Base-by-base conservation (phyloP, 176 grass and related monocot species). In the Rhynchospora tenuis region DNA sequence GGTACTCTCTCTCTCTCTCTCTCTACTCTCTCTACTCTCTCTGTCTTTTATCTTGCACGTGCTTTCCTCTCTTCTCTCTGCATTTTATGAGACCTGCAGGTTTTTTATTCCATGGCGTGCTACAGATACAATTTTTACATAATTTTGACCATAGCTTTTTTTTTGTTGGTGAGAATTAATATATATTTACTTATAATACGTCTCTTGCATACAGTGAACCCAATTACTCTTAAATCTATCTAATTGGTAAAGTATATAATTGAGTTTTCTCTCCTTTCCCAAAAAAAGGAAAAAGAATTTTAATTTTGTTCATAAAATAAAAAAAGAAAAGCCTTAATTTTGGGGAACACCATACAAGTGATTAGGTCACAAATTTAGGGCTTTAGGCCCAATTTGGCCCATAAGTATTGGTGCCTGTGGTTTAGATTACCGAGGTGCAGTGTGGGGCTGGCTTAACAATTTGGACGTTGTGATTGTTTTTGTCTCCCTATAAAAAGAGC, bases 1-100 rank as follows among this genome's bases (percentile, higher is more conserved):
- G 85, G 94, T 96, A 96, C 38, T 42, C 3, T 63, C 62, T 66
- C 13, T 29, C 31, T 1, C 51, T 26, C 29, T 8, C n/a, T 33
- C 70, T 47, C 17, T n/a, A n/a, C 46, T 48, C 46, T 9, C 11
- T 6, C 11, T 48, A 9, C 15, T 17, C 6, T 22, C 16, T 67
- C 61, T 38, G 33, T 38, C 33, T 38, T 38, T 38, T 38, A 33
- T 38, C 33, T 38, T 3, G 33, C 33, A 38, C 1, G 33, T 38
- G 33, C 33, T 38, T 4, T 33, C 31, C 0, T 38, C 33, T 38
- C 33, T 38, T 38, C 2, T 70, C 27, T 51, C 48, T 51, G 48
- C 5, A 51, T 51, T 51, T 51, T 8, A 70, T 12, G 26, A 70
- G 31, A 70, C 13, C 26, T 43, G 26, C 65, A 70, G 26, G 7